Conservation (phyloP, 2,329 filamentous ascomycete genomes). For the Periconia macrospinosa region DNA sequence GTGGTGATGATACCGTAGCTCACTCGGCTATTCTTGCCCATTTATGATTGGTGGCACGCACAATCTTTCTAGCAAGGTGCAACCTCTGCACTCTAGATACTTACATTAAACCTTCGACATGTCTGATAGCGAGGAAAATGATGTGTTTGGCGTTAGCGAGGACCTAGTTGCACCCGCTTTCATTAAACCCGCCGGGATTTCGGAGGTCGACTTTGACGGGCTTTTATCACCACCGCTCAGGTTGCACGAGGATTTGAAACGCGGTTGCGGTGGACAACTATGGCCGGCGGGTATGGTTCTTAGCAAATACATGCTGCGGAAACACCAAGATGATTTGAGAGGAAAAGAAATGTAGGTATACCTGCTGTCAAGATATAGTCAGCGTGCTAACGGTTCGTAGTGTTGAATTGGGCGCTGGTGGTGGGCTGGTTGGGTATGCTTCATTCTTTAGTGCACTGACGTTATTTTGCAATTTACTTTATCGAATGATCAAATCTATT, state of each 20-base stretch:
- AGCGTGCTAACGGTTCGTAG: slow-evolving; percentile 49
- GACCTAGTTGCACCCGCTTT: slow-evolving; percentile 59
- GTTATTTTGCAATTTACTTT: not conserved
- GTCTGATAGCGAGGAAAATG: slow-evolving; percentile 35
- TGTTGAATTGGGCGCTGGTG: slow-evolving; percentile 88
- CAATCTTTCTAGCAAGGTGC: not conserved
- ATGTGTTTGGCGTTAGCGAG: slow-evolving; percentile 51
- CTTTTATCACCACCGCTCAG: slow-evolving; percentile 70
- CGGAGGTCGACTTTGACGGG: slow-evolving; percentile 67
- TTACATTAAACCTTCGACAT: slow-evolving; percentile 8
- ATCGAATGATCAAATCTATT: not conserved
- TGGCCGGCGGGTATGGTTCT: slow-evolving; percentile 95
- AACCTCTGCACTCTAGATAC: not conserved
- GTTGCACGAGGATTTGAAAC: slow-evolving; percentile 81
- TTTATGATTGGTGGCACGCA: not conserved
- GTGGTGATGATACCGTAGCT: not conserved
- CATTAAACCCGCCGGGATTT: slow-evolving; percentile 56
- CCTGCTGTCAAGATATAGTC: slow-evolving; percentile 6
- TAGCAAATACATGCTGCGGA: slow-evolving; percentile 80
- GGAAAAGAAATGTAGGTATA: slow-evolving; percentile 70
- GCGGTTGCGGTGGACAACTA: slow-evolving; percentile 88
- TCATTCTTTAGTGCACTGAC: slow-evolving; percentile 1
- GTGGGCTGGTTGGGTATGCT: slow-evolving; percentile 73
- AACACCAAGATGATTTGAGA: slow-evolving; percentile 64
- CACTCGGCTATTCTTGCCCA: slow-evolving; percentile 1